Evolutionary conservation across 495 filamentous ascomycete species (phyloP), one percentile per base, ranked within the genome.

Genomic region (Neurospora discreta): DNA sequence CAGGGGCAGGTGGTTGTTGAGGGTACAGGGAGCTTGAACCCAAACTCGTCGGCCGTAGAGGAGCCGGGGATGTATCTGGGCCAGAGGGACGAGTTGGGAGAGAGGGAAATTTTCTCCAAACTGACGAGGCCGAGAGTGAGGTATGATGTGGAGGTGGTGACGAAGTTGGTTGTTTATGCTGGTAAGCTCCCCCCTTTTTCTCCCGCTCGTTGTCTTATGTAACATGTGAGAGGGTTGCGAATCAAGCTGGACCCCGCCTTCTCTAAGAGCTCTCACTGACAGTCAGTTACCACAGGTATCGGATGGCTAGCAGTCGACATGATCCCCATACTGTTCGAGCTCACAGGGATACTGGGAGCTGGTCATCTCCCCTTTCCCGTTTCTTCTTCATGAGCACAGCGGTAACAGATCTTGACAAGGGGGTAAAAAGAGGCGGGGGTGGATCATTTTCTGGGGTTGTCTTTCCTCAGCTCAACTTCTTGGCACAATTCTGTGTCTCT

Each of bases 61-160:
- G 75, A 74, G 68, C 40, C 44, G 33, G 71, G 79, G 69, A 36
- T 82, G n/a, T 76, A 75, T 72, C 74, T 83, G 65, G 84, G 77
- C 9, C 75, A 79, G 71, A 78, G 82, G 69, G 84, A 87, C 74
- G 84, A 87, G 81, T 73, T 86, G 60, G 86, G 80, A 76, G 92
- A 96, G 76, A 88, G 87, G 73, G 92, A 97, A 76, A 89, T 99
- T 76, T 97, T 98, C 79, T 89, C 89, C 20, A 88, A 86, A 78
- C 86, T 98, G 69, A 90, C 94, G 71, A 94, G 90, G 80, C 93
- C 95, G 23, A 89, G 95, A 70, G 94, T 97, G 39, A 86, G 94
- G 74, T 99, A 99, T 78, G 95, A 99, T 82, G 95, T 98, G 10
- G 95, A 99, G 78, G 95, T 99, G 26, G 89, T 98, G 52, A 98